These are phyloP conservation scores for Hortaea werneckii DNA, from an alignment of 2,329 filamentous ascomycete species.

Conservation along the genomic window DNA sequence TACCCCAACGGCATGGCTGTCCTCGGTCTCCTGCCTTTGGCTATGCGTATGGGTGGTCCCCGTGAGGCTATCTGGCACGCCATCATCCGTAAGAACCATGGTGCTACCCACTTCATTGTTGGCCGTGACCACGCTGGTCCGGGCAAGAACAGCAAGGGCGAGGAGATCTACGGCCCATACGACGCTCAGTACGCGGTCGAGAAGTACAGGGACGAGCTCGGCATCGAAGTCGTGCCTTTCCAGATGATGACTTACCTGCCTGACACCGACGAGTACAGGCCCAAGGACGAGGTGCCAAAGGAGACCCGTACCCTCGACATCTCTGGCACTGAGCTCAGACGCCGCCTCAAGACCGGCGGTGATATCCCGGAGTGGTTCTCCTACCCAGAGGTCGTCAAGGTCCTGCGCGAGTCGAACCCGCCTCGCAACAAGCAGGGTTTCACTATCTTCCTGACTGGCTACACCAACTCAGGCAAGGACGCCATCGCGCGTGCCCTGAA, in stretches of 20 bases:
- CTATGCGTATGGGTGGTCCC: slow-evolving; percentile 98
- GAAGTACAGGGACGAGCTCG: slow-evolving; percentile 92
- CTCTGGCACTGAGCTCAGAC: slow-evolving; percentile 66
- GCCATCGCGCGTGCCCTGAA: slow-evolving; percentile 91
- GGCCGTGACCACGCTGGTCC: slow-evolving; percentile 96
- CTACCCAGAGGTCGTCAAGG: slow-evolving; percentile 95
- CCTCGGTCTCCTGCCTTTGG: slow-evolving; percentile 83
- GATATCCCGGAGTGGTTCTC: slow-evolving; percentile 99
- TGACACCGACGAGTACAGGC: slow-evolving; percentile 91
- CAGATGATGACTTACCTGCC: slow-evolving; percentile 99
- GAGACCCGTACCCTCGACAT: slow-evolving; percentile 64
- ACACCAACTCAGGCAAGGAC: slow-evolving; percentile 95
- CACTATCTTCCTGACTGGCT: slow-evolving; percentile 95
- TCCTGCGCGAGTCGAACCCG: slow-evolving; percentile 92
- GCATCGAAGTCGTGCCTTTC: slow-evolving; percentile 98
- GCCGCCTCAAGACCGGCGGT: slow-evolving; percentile 78
- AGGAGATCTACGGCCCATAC: slow-evolving; percentile 96
- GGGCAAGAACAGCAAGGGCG: slow-evolving; percentile 94
- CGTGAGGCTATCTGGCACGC: slow-evolving; percentile 99
- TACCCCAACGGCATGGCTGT: slow-evolving; percentile 99
- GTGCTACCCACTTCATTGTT: slow-evolving; percentile 97
- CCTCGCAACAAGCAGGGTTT: slow-evolving; percentile 87
- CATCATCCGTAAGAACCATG: slow-evolving; percentile 99
- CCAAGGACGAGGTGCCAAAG: slow-evolving; percentile 76
- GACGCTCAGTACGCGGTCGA: slow-evolving; percentile 94